phyloP scores from a whole-genome alignment of 768 basidiomycete species.

The Brasilioporus rufonigricans region DNA sequence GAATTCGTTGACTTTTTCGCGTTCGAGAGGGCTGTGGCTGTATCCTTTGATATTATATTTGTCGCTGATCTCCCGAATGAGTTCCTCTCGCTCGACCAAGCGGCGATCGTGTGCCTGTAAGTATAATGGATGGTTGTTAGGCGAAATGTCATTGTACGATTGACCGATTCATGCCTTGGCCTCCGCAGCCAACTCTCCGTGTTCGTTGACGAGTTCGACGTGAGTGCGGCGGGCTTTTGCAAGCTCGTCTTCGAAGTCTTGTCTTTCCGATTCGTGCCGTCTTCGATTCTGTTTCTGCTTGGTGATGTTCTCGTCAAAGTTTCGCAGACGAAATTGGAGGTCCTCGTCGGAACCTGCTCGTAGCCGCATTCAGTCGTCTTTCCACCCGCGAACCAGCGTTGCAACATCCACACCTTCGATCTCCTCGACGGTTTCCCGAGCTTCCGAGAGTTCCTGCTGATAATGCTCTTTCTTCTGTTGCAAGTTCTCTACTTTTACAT shows the following conservation, averaged over 20 bases:
- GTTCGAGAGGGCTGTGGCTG: conserved; percentile 64
- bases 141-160: background rate
- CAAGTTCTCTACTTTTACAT: conserved; percentile 63
- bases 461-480: conserved; percentile 60
- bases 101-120: conserved; percentile 73
- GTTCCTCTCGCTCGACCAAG: conserved; percentile 65
- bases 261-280: conserved; percentile 47
- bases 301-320: conserved; percentile 58
- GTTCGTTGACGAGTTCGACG: conserved; percentile 52
- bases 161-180: conserved; percentile 51
- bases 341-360: conserved; percentile 82
- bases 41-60: conserved; percentile 75
- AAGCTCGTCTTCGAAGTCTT: conserved; percentile 64
- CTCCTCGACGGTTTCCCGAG: conserved; percentile 64
- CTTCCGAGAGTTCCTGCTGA: conserved; percentile 58
- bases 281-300: conserved; percentile 48
- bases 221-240: conserved; percentile 47
- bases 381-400: too few relatives aligned
- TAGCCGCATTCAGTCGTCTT: background rate
- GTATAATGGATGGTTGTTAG: background rate
- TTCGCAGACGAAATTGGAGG: conserved; percentile 52
- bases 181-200: conserved; percentile 71
- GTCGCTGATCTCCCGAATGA: conserved; percentile 67
- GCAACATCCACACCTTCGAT: conserved; percentile 46
- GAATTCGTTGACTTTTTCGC: conserved; percentile 73